A percentile compares a stretch with the other conserved stretches of the same genome.
Conservation (phyloP, 345 rosid genomes). For the Nephelium lappaceum region DNA sequence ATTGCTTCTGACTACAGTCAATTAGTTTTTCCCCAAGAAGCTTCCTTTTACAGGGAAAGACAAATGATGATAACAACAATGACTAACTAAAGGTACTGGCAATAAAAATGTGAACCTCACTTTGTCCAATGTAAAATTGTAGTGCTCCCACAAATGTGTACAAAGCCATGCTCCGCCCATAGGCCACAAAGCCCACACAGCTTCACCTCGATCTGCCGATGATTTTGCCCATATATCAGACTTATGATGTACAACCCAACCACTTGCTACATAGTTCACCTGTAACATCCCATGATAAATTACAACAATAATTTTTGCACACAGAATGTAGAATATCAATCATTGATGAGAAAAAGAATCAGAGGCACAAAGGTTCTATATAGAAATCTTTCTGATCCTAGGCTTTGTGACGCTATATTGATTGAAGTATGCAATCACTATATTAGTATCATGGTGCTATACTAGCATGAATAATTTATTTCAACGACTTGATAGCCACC, state of each 20-base stretch:
- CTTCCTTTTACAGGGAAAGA: neutral
- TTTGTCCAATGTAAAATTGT: conserved; percentile 73
- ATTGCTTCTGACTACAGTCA: neutral
- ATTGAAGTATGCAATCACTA: neutral
- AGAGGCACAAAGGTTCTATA: neutral
- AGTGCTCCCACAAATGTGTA: conserved; percentile 96
- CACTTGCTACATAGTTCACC: conserved; percentile 86
- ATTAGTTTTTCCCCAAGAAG: neutral
- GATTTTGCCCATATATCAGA: conserved; percentile 95
- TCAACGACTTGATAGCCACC: neutral
- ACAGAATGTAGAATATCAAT: neutral
- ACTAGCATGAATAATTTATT: neutral
- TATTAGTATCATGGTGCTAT: neutral
- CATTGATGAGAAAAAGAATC: neutral
- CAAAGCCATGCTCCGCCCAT: conserved; percentile 99
- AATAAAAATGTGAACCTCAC: conserved; percentile 40
- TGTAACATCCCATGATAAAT: conserved; percentile 26
- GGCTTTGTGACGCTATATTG: neutral
- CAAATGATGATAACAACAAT: neutral
- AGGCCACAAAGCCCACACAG: conserved; percentile 88
- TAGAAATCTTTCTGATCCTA: neutral
- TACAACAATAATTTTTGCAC: neutral
- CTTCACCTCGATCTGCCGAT: conserved; percentile 74
- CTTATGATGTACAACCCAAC: conserved; percentile 93
- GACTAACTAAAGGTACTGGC: neutral